These are phyloP conservation scores for Sporothrix dimorphospora DNA, from an alignment of 2,329 filamentous ascomycete genomes.

Conservation along the genomic window DNA sequence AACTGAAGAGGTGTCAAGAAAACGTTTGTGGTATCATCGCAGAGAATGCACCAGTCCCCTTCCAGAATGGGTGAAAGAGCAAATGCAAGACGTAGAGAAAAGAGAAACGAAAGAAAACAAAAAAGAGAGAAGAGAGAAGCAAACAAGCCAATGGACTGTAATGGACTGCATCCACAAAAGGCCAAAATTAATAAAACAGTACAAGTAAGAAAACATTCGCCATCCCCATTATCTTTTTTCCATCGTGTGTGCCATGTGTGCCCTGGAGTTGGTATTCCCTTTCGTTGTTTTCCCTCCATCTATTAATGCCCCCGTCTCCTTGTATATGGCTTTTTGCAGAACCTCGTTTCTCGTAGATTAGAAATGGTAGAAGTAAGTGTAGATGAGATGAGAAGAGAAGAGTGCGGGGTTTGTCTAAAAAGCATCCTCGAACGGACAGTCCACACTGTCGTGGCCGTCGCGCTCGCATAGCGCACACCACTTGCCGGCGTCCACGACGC, in stretches of 20 bases:
- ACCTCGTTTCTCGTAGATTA: slow-evolving; percentile 9
- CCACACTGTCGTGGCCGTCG: slow-evolving; percentile 94
- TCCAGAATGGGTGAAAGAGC: not conserved
- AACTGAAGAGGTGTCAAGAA: not conserved
- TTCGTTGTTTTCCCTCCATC: not conserved
- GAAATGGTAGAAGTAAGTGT: slow-evolving; percentile 11
- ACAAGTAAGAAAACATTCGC: not conserved
- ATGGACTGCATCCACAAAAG: not conserved
- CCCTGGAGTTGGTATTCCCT: not conserved
- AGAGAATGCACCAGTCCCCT: slow-evolving; percentile 24
- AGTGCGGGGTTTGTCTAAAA: too few relatives aligned
- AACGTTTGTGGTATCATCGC: slow-evolving; percentile 29
- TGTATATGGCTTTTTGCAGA: not conserved
- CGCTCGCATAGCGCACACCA: slow-evolving; percentile 98
- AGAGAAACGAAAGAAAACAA: not conserved
- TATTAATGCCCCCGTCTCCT: not conserved
- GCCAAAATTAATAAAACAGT: slow-evolving; percentile 6
- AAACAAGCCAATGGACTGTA: not conserved
- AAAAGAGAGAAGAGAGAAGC: not conserved
- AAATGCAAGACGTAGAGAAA: not conserved
- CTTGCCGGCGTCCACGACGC: slow-evolving; percentile 78
- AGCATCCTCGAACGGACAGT: slow-evolving; percentile 88
- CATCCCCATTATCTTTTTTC: not conserved
- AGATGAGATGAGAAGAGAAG: not conserved
- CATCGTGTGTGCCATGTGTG: not conserved